Base-by-base conservation (phyloP, 2,329 filamentous ascomycete genomes). In the Daldinia sp. region DNA sequence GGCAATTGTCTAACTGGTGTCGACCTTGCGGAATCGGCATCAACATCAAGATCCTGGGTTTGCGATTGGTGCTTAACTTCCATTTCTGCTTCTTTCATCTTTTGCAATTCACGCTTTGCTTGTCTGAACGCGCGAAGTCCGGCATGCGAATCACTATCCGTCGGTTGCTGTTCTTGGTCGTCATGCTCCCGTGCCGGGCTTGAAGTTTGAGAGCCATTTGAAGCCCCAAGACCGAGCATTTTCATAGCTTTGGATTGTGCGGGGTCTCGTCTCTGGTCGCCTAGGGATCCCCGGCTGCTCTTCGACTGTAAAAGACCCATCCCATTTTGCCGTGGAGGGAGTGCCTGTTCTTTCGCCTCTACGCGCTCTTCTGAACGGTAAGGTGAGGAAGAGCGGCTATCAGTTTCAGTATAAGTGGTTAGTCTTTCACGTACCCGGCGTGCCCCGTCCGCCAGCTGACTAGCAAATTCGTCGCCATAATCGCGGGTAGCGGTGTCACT, bases 341-440 rank as follows among this genome's bases (percentile, higher is more conserved):
- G 66, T 58, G 73, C 62, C 48, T 74, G 29, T 41, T 78, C 78
- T 59, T 15, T 35, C 47, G 74, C 52, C 19, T 71, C 68, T 8
- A 29, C 63, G 4, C 73, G 68, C 30, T 82, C 78, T 10, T 73
- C 59, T 51, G 50, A 10, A 48, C 75, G 70, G 57, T 77, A 68
- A 19, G 82, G 80, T 3, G 82, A 82, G 41, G 79, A 81, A 47
- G 78, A 77, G 45, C 81, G 81, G 64, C 77, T 81, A 34, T 92
- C 87, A 2, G 83, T 83, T 69, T 91, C 89, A 0, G 86, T 87
- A 66, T 88, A 90, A 0, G 85, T 89, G 6, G 87, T 90, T 43
- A 94, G 79, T 68, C 87, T 89, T 75, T 94, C 90, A 52, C 91
- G 87, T 6, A 94, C 89, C 1, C 89, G 85, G 27, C 86, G 85